Base-by-base conservation (phyloP, 2,329 filamentous ascomycete species). In the Aphanoascus verrucosus region DNA sequence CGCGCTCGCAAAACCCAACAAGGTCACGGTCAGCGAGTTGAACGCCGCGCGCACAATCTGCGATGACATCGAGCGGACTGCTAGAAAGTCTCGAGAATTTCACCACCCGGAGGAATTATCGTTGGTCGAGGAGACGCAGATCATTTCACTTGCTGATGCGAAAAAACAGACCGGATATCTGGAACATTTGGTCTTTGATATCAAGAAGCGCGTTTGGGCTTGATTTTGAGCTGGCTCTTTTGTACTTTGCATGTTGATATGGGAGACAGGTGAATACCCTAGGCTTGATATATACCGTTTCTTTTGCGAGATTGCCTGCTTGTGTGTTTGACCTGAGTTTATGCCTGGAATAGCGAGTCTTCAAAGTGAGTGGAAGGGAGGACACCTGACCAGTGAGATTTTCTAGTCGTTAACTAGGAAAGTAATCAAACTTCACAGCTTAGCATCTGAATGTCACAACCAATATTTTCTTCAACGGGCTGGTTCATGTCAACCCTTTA, bases 131-230 rank as follows among this genome's bases (percentile, higher is more conserved):
- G 71, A 82, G 55, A 73, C 72, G 40, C 85, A 91, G 62, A 87
- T 98, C 49, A 88, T 98, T 50, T 87, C 83, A 20, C 67, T 94
- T 51, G 82, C 81, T 1, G 89, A 96, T 64, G 93, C 93, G 54
- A 91, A 81, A 77, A 86, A 80, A 73, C 89, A 84, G 56, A 96
- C 91, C 0, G 87, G 89, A 0, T 76, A 94, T 61, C 68, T 97
- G 50, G 91, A 96, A 69, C 84, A 91, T 66, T 71, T 94, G 63
- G 88, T 89, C 1, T 89, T 97, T 73, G 86, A 85, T 55, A 77
- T 97, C 62, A 96, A 95, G 79, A 94, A 88, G 74, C 71, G 97
- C 66, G 89, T 98, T 11, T 97, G 93, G 93, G 76, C 77, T 2
- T 81, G n/a, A 43, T 14, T n/a, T n/a, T n/a, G n/a, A n/a, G 12